Evolutionary conservation across 768 basidiomycete genomes (phyloP).

Genomic region (Auriscalpium vulgare): DNA sequence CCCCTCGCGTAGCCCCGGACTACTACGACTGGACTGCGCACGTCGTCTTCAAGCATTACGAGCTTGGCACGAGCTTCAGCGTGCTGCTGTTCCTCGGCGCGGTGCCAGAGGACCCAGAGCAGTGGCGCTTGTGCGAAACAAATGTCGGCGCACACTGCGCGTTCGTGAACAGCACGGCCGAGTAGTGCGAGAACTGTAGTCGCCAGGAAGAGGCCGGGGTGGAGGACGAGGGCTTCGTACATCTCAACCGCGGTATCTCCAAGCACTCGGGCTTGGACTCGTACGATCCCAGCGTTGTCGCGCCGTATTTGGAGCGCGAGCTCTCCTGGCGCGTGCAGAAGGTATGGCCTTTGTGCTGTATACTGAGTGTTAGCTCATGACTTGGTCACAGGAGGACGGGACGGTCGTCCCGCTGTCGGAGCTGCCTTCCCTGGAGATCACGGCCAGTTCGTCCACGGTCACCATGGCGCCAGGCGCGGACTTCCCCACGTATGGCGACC

Average conservation of each 20-base stretch:
- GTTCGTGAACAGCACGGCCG: constrained; percentile 31
- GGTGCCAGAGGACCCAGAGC: constrained; percentile 27
- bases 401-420: background rate
- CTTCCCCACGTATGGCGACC: constrained; percentile 8
- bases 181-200: constrained; percentile 33
- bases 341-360: constrained; percentile 18
- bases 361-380: background rate
- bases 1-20: background rate
- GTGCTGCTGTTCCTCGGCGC: constrained; percentile 39
- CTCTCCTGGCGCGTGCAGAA: constrained; percentile 36
- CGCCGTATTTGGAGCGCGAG: constrained; percentile 31
- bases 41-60: constrained; percentile 35
- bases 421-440: constrained; percentile 10
- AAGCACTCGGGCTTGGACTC: constrained; percentile 20
- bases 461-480: background rate
- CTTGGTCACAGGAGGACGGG: background rate
- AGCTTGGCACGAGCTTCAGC: constrained; percentile 33
- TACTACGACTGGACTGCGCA: constrained; percentile 34
- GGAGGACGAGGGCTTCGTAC: constrained; percentile 36
- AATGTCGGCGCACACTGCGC: constrained; percentile 35
- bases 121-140: constrained; percentile 28
- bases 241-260: constrained; percentile 30
- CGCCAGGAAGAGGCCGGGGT: constrained; percentile 17
- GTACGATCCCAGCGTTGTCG: constrained; percentile 29
- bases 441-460: background rate